These are phyloP conservation scores for Aspergillus costaricaensis DNA, from an alignment of 2,329 filamentous ascomycete genomes.

Conservation along the genomic window DNA sequence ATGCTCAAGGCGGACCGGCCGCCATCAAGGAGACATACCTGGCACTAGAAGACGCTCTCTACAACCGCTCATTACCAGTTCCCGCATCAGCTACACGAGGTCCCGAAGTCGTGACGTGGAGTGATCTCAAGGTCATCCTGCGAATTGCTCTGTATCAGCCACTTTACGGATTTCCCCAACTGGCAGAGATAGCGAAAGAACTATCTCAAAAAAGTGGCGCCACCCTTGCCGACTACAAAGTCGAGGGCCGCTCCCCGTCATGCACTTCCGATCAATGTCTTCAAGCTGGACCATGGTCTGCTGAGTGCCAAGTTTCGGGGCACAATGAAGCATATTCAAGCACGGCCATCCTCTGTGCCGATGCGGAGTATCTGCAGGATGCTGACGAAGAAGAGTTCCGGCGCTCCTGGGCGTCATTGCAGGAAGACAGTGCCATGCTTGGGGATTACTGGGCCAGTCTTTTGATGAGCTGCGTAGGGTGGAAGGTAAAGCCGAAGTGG, in stretches of 20 bases:
- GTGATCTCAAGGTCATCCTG: constrained; percentile 34
- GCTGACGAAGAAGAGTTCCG: constrained; percentile 24
- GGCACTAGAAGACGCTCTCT: constrained; percentile 26
- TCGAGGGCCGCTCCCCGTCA: constrained; percentile 23
- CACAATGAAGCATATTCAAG: constrained; percentile 33
- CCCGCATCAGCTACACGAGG: constrained; percentile 30
- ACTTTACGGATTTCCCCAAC: constrained; percentile 28
- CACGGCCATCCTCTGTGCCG: constrained; percentile 35
- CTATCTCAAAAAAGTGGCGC: constrained; percentile 30
- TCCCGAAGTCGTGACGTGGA: constrained; percentile 40
- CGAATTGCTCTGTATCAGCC: constrained; percentile 38
- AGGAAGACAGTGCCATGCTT: constrained; percentile 28
- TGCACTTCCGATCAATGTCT: constrained; percentile 34
- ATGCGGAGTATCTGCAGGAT: constrained; percentile 29
- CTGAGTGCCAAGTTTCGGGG: constrained; percentile 27
- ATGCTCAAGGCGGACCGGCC: constrained; percentile 27
- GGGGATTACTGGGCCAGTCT: constrained; percentile 44
- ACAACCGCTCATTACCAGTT: constrained; percentile 33
- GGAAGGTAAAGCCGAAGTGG: constrained; percentile 38
- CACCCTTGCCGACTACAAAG: constrained; percentile 35
- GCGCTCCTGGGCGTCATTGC: constrained; percentile 25
- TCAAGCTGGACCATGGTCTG: constrained; percentile 34
- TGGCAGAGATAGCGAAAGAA: constrained; percentile 30
- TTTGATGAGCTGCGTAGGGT: constrained; percentile 40
- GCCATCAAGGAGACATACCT: constrained; percentile 31